phyloP scores from a whole-genome alignment of 148 eudicot species.

The Simmondsia chinensis region DNA sequence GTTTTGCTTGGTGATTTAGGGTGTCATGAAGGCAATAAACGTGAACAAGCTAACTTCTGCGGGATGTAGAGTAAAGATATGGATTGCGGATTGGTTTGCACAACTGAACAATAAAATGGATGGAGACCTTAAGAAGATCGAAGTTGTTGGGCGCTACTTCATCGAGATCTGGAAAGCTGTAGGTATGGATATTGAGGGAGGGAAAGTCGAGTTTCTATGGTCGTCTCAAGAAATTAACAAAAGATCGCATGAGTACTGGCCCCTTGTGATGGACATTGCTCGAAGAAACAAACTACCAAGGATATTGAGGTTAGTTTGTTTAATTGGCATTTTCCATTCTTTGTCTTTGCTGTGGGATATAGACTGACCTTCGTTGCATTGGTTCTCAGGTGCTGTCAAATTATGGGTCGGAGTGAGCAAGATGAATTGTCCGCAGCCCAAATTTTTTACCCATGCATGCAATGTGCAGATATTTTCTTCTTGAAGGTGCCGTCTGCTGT shows the following conservation, averaged over 20 bases:
- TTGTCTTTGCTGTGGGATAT: no score
- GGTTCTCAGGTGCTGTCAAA: constrained; percentile 56
- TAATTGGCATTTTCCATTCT: no score
- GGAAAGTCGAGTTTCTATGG: constrained; percentile 81
- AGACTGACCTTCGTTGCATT: no score
- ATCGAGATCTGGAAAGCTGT: constrained; percentile 94
- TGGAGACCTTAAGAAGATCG: constrained; percentile 84
- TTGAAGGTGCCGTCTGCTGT: constrained; percentile 88
- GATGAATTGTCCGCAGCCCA: constrained; percentile 81
- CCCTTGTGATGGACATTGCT: constrained; percentile 89
- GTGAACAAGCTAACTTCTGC: constrained; percentile 82
- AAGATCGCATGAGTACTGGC: constrained; percentile 81
- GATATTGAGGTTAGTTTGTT: constrained; percentile 50
- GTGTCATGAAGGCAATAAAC: constrained; percentile 81
- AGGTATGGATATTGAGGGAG: constrained; percentile 64
- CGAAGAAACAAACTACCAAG: constrained; percentile 70
- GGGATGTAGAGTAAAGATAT: constrained; percentile 85
- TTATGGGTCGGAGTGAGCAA: constrained; percentile 88
- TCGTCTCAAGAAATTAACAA: constrained; percentile 70
- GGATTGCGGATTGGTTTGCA: constrained; percentile 99
- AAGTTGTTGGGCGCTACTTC: constrained; percentile 68
- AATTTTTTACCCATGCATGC: constrained; percentile 93
- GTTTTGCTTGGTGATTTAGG: constrained; percentile 33
- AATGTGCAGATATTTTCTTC: constrained; percentile 93
- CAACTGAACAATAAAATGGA: constrained; percentile 89